A percentile compares a stretch with the other conserved stretches of the same genome.
phyloP scores from a whole-genome alignment of 371 early-diverging fungal species.

The Apophysomyces elegans region DNA sequence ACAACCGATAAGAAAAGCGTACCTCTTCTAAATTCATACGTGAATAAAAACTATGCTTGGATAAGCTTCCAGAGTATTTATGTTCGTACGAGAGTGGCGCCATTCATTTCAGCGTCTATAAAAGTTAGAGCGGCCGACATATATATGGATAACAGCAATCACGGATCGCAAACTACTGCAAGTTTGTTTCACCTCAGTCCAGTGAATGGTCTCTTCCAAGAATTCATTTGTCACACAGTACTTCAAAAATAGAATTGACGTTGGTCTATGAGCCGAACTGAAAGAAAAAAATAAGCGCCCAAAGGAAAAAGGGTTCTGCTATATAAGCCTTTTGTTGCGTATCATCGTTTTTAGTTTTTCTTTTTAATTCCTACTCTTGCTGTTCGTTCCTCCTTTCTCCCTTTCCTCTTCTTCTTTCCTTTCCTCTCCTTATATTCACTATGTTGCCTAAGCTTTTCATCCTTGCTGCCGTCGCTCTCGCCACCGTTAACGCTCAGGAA shows the following conservation, averaged over 20 bases:
- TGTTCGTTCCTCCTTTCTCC: background rate
- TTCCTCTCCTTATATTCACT: background rate
- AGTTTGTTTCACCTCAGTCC: constrained; percentile 10
- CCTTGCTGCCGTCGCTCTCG: constrained; percentile 16
- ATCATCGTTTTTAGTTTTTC: background rate
- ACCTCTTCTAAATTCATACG: too few relatives aligned
- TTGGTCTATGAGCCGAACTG: background rate
- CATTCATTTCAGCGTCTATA: too few relatives aligned
- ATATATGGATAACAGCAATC: background rate
- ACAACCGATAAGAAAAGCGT: too few relatives aligned
- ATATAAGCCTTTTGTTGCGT: background rate
- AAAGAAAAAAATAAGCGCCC: background rate
- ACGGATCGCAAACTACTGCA: background rate
- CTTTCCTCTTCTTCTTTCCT: constrained; percentile 14
- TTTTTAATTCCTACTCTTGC: background rate
- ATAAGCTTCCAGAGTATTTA: too few relatives aligned
- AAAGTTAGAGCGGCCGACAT: too few relatives aligned
- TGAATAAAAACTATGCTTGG: too few relatives aligned
- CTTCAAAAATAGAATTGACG: constrained; percentile 9
- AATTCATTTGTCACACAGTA: constrained; percentile 8
- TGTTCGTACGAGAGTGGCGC: too few relatives aligned
- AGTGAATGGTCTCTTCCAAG: constrained; percentile 4
- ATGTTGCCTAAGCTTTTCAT: constrained; percentile 22
- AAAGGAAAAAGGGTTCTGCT: background rate
- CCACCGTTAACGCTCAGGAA: constrained; percentile 20